Evolutionary conservation across 192 early-diverging fungal genomes (phyloP).

Genomic region (Backusella tarrabulga): DNA sequence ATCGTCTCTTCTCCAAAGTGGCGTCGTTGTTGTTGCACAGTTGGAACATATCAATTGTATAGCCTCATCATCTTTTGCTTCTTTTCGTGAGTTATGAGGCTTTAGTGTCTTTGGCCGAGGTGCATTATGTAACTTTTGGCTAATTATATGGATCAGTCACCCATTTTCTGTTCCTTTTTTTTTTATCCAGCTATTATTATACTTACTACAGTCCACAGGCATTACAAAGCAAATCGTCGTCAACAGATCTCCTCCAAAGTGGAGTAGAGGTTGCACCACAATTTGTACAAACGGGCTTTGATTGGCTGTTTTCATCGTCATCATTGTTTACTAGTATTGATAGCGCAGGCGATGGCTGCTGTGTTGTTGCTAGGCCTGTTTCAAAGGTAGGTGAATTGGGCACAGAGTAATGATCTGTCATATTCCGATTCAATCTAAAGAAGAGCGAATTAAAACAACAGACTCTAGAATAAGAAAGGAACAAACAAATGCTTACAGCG

Average conservation of each 20-base stretch:
- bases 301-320: neutral
- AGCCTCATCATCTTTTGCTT: slow-evolving; percentile 41
- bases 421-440: neutral
- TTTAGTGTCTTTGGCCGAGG: slow-evolving; percentile 79
- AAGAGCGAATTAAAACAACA: neutral
- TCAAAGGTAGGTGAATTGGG: slow-evolving; percentile 13
- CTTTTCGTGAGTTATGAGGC: slow-evolving; percentile 64
- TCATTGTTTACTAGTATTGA: neutral
- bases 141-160: neutral
- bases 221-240: slow-evolving; percentile 91
- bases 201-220: slow-evolving; percentile 93
- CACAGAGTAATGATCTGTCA: slow-evolving; percentile 2
- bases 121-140: slow-evolving; percentile 81
- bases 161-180: too few species aligned
- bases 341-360: neutral
- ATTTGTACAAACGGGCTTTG: slow-evolving; percentile 55
- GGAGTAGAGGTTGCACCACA: slow-evolving; percentile 85
- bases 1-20: slow-evolving; percentile 85
- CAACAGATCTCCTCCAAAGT: slow-evolving; percentile 85
- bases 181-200: neutral
- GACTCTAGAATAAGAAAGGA: neutral
- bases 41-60: slow-evolving; percentile 59
- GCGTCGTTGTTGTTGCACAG: slow-evolving; percentile 80
- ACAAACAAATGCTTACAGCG: neutral
- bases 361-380: neutral